Base-by-base conservation (phyloP, 305 asterid genomes). In the Nicotiana rustica region DNA sequence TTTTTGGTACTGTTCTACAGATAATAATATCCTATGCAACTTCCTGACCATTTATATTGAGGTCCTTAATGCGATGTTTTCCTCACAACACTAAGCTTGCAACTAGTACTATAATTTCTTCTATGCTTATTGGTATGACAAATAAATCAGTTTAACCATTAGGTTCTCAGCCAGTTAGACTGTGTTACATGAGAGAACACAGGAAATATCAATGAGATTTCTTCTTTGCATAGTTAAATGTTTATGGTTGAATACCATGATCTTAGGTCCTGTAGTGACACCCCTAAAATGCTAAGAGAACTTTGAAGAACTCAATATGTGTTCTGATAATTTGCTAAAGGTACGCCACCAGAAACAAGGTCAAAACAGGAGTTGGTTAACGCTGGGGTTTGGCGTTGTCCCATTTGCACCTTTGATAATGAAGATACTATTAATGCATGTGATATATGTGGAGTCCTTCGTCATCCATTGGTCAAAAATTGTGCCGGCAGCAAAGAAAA, bases 401-500 rank as follows among this genome's bases (percentile, higher is more conserved):
- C 86, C 47, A 79, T 83, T 67, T 83, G 86, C 69, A 83, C 86
- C 10, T 83, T 79, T 79, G 83, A 83, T 57, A 83, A 83, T 69
- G 86, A 83, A 41, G 81, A 79, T 15, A 57, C 62, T 14, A 67
- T 83, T 83, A 49, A 67, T 83, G 86, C 79, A 79, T 83, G 86
- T 79, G 86, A 83, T 68, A 83, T 83, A 38, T 83, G 86, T 68
- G 86, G 86, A 67, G 98, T 95, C 80, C 89, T 96, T 71, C 93
- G 97, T 65, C 90, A 92, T 87, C 98, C 98, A 69, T 92, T 93
- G 92, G 94, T 92, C 80, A 95, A 92, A 88, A 77, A 83, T 82
- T 86, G 85, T 82, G 80, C 71, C 82, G 79, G 78, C 78, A 85
- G 84, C 55, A 77, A 85, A 76, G 67, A 77, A 68, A 71, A 81